A percentile compares a stretch with the other conserved stretches of the same genome.
Evolutionary conservation across 345 rosid species (phyloP).

Genomic region (Noccaea bulbosa): DNA sequence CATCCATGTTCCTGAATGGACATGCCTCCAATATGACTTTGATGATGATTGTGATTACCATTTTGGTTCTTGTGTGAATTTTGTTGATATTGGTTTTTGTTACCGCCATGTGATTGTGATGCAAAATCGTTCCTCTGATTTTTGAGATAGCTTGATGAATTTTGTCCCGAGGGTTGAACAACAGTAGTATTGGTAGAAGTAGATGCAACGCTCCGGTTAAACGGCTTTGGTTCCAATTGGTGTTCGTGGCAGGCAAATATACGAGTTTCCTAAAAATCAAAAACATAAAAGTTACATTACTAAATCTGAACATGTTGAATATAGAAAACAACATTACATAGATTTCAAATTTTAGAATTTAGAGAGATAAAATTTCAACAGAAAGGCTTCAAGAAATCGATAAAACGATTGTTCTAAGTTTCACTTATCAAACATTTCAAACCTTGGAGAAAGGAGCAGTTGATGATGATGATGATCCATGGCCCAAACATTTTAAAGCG

Average conservation of each 20-base stretch:
- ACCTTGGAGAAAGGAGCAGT: constrained; percentile 5
- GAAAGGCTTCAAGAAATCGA: too few species aligned
- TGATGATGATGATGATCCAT: background rate
- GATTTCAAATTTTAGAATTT: too few species aligned
- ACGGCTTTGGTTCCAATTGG: background rate
- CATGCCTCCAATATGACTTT: constrained; percentile 58
- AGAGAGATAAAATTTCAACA: too few species aligned
- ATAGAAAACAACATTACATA: too few species aligned
- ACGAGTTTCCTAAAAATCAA: constrained; percentile 44
- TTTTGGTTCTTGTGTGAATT: constrained; percentile 58
- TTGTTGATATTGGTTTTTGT: constrained; percentile 55
- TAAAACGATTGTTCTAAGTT: too few species aligned
- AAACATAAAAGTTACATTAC: background rate
- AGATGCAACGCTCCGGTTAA: constrained; percentile 33
- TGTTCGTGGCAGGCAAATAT: background rate
- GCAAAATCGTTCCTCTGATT: constrained; percentile 48
- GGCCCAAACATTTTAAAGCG: too few species aligned
- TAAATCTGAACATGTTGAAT: background rate
- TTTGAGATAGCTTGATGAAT: too few species aligned
- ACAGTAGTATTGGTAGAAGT: constrained; percentile 36
- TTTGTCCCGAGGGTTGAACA: constrained; percentile 50
- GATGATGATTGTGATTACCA: constrained; percentile 52
- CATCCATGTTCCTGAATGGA: constrained; percentile 59
- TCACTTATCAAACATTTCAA: background rate
- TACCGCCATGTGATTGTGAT: constrained; percentile 51